Evolutionary conservation across 148 eudicot species (phyloP), one percentile per base, ranked within the genome.

Genomic region (Vaccinium darrowii): DNA sequence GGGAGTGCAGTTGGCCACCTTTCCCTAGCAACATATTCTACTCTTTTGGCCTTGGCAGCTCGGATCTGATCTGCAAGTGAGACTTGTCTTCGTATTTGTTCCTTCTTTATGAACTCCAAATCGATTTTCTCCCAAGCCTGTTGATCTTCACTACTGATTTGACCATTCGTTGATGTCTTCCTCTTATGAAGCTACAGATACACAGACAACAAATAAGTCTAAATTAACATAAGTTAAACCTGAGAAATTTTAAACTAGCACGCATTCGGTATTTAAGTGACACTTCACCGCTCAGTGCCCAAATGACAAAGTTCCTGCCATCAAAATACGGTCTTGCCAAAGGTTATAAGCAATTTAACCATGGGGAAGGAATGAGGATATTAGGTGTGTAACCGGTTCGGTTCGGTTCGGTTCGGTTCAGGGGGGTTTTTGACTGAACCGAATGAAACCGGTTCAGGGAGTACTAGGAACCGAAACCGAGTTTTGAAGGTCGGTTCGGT

Each of bases 41-140:
- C 77, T 86, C 93, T 90, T 88, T 80, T 91, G 84, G 85, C 91
- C 90, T 94, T 96, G 53, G 95, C 96, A 84, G 91, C 92, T 81
- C 86, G 94, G 79, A 96, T 96, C 84, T 94, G 98, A 84, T 96
- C 99, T 39, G 94, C 98, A 39, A 96, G 95, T 36, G 99, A 93
- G 80, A 91, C 80, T 74, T 88, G 86, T 83, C 75, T 90, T 72
- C 86, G 89, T 80, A 30, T 57, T 39, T 76, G 89, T 78, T 90
- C 90, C 73, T 74, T 86, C 83, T 92, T 92, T 56, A 88, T 85
- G 16, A 92, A 86, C 78, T 91, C 91, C 76, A 94, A 69, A 82
- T 94, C 98, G 23, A 96, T 65, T 76, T 80, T 92, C 84, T 93
- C 95, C 89, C 97, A 88, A 58, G 93, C 84, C 52, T 92, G 90